Conservation (phyloP, 495 filamentous ascomycete genomes). For the Tuber magnatum region DNA sequence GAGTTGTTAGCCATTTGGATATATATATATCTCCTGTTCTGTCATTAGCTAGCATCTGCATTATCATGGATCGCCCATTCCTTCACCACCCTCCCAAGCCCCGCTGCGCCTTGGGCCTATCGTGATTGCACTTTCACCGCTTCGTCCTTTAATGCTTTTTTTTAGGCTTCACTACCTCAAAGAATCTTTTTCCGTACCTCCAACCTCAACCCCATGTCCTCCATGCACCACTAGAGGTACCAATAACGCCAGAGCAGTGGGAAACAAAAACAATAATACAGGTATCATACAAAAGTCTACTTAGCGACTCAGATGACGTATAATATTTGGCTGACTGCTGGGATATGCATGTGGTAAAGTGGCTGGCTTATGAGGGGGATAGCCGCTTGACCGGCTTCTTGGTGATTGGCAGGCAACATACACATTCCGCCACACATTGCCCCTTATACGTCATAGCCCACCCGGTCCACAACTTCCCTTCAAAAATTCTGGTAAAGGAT, state of each 20-base stretch:
- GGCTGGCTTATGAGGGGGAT: too few species aligned
- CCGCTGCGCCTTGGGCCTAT: too few species aligned
- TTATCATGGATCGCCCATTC: too few species aligned
- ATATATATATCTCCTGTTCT: too few species aligned
- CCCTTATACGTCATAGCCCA: neutral
- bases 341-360: neutral
- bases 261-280: neutral
- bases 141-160: too few species aligned
- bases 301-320: neutral
- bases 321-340: neutral
- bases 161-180: too few species aligned
- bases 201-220: neutral
- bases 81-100: too few species aligned
- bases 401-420: neutral
- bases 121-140: too few species aligned
- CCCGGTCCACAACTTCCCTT: neutral
- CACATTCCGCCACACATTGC: neutral
- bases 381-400: too few species aligned
- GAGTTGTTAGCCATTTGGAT: too few species aligned
- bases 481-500: neutral
- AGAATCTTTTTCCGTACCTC: neutral
- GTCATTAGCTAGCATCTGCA: too few species aligned
- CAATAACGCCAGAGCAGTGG: neutral
- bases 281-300: neutral
- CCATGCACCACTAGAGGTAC: neutral